These are phyloP conservation scores for Geotrichum bryndzae DNA, from an alignment of 1,139 yeast species.

Conservation along the genomic window DNA sequence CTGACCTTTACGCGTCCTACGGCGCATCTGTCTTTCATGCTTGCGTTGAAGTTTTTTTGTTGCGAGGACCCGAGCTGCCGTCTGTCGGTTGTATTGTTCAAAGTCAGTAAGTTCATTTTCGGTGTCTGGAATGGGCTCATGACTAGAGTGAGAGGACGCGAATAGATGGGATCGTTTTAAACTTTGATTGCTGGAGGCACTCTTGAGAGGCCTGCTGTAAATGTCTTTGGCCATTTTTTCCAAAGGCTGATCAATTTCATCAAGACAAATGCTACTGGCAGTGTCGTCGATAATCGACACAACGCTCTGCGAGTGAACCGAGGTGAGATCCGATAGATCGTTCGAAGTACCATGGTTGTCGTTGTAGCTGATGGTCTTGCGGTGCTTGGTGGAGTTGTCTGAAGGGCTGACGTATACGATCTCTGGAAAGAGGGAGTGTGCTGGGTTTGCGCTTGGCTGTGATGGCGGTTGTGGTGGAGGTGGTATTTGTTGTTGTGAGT, in stretches of 20 bases:
- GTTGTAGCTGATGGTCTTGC: neutral
- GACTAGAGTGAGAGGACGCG: neutral
- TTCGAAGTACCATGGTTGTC: neutral
- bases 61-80: constrained; percentile 36
- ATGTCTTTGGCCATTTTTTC: constrained; percentile 17
- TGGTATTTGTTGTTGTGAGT: neutral
- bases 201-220: constrained; percentile 6
- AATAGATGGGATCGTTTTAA: neutral
- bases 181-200: neutral
- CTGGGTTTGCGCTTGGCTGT: neutral
- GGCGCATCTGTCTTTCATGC: constrained; percentile 20
- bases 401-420: neutral
- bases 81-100: constrained; percentile 35
- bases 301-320: constrained; percentile 6
- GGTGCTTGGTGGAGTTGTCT: neutral
- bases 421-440: neutral
- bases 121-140: neutral
- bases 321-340: neutral
- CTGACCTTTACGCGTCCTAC: constrained; percentile 13
- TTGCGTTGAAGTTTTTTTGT: constrained; percentile 25
- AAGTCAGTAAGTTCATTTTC: constrained; percentile 32
- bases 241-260: constrained; percentile 28
- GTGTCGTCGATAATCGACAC: constrained; percentile 28
- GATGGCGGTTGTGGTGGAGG: neutral
- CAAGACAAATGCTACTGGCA: constrained; percentile 33